Conservation (phyloP, 2,329 filamentous ascomycete genomes). For the Cytospora leucostoma region DNA sequence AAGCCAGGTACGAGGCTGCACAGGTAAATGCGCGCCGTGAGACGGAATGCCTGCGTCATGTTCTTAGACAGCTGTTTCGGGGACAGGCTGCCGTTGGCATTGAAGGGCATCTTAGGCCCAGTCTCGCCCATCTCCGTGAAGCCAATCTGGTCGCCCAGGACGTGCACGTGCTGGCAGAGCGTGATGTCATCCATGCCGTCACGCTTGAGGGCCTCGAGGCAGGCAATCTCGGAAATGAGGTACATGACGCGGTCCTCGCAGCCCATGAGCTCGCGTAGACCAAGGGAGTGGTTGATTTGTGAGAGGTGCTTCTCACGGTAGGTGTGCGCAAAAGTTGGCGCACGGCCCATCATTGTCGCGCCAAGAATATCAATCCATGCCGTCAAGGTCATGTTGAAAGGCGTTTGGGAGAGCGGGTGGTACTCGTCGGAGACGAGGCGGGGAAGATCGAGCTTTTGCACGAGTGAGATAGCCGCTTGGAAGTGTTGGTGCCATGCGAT, state of each 20-base stretch:
- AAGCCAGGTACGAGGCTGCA: conserved; percentile 92
- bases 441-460: conserved; percentile 81
- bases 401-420: conserved; percentile 63
- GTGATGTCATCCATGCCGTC: conserved; percentile 82
- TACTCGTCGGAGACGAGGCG: conserved; percentile 62
- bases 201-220: conserved; percentile 84
- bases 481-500: conserved; percentile 98
- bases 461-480: conserved; percentile 82
- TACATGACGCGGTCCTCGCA: conserved; percentile 98
- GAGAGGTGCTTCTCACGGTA: conserved; percentile 93
- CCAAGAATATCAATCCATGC: conserved; percentile 98
- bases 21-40: conserved; percentile 94
- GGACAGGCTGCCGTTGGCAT: conserved; percentile 71
- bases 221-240: conserved; percentile 94
- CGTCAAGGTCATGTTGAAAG: conserved; percentile 94
- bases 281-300: conserved; percentile 59
- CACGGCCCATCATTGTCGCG: conserved; percentile 83
- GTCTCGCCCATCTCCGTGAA: conserved; percentile 69
- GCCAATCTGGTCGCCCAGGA: conserved; percentile 84
- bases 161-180: conserved; percentile 84
- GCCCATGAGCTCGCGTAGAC: conserved; percentile 91
- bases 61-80: conserved; percentile 84
- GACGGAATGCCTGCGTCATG: conserved; percentile 86
- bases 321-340: conserved; percentile 88
- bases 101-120: conserved; percentile 62